Evolutionary conservation across 805 yeast genomes (phyloP).

Genomic region (Cyberlindnera maritima): DNA sequence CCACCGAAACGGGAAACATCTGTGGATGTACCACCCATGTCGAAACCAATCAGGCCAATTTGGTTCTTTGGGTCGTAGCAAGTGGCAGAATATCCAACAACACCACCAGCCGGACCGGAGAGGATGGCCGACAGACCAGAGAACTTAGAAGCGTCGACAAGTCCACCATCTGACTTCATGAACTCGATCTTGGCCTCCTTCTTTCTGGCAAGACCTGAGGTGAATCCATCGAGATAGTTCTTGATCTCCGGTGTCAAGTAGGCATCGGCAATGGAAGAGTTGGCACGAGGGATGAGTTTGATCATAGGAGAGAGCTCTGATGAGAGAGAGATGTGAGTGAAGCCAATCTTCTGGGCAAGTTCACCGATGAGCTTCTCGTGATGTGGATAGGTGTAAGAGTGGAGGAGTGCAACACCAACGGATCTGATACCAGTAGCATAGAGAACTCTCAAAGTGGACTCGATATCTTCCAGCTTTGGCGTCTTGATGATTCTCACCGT

Average conservation of each 20-base stretch:
- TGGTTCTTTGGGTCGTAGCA: conserved; percentile 56
- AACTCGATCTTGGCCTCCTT: conserved; percentile 56
- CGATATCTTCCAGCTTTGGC: conserved; percentile 47
- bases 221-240: conserved; percentile 59
- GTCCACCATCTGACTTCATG: conserved; percentile 97
- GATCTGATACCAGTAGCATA: conserved; percentile 61
- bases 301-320: conserved; percentile 76
- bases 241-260: conserved; percentile 78
- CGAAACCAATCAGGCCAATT: conserved; percentile 74
- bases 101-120: conserved; percentile 98
- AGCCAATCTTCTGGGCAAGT: conserved; percentile 65
- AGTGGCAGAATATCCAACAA: conserved; percentile 87
- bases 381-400: conserved; percentile 67
- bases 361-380: conserved; percentile 62
- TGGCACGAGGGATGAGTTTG: conserved; percentile 69
- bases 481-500: conserved; percentile 51
- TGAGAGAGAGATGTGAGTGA: conserved; percentile 65
- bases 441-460: conserved; percentile 39
- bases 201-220: conserved; percentile 58
- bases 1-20: conserved; percentile 37
- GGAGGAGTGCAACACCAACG: conserved; percentile 68
- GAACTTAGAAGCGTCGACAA: conserved; percentile 78
- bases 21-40: conserved; percentile 46
- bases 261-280: conserved; percentile 79
- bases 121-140: conserved; percentile 86